Evolutionary conservation across 1,139 yeast genomes (phyloP).

Genomic region (Saccharomyces hybrid): DNA sequence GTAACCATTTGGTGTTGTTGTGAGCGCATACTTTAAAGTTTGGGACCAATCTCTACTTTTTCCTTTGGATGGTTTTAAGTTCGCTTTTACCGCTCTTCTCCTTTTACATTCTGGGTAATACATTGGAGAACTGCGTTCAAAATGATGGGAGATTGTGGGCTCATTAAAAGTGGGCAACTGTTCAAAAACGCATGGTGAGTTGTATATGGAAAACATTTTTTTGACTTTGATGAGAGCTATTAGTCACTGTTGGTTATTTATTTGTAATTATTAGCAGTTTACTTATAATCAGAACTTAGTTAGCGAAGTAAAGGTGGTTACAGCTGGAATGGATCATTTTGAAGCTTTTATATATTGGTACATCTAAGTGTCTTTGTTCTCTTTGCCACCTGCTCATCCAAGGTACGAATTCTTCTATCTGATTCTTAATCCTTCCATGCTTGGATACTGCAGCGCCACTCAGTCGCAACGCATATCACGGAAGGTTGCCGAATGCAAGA

Average conservation of each 20-base stretch:
- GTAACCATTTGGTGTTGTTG: constrained; percentile 12
- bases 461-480: not conserved
- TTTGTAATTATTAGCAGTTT: not conserved
- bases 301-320: not conserved
- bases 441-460: not conserved
- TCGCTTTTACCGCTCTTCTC: constrained; percentile 8
- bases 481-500: not conserved
- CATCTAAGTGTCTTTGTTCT: not conserved
- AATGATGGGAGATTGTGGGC: constrained; percentile 1
- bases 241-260: not conserved
- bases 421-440: not conserved
- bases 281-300: too few species aligned
- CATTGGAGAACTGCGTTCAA: constrained; percentile 5
- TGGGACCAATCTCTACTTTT: not conserved
- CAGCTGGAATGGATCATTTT: not conserved
- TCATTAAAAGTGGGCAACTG: constrained; percentile 15
- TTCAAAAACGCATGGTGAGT: constrained; percentile 23
- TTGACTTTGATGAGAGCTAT: not conserved
- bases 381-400: not conserved
- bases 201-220: constrained; percentile 15
- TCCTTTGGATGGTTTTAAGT: constrained; percentile 1
- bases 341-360: not conserved
- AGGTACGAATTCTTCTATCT: not conserved
- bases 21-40: not conserved
- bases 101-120: constrained; percentile 12